Base-by-base conservation (phyloP, 1,284 basidiomycete genomes). In the Singerocomus inundabilis region DNA sequence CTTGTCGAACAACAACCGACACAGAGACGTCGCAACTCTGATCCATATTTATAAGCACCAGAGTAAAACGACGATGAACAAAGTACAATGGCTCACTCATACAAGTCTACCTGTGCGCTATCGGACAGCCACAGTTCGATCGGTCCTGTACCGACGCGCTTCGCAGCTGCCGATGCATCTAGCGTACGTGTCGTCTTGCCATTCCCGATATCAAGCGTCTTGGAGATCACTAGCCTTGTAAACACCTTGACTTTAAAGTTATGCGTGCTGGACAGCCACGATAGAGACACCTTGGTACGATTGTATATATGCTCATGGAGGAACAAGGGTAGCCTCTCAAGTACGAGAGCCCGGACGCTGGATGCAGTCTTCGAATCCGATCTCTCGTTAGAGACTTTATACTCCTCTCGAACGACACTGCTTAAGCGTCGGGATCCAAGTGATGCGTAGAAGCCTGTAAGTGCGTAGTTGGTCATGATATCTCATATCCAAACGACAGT, bases 241-340 rank as follows among this genome's bases (percentile, higher is more conserved):
- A 80, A 88, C 9, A 76, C 74, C 56, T 76, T 81, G 44, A 93
- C 88, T 46, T 86, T 73, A 57, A 88, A 96, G 64, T 90, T 89
- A 39, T 73, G 75, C 8, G 79, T 76, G 16, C 80, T 75, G 42
- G 81, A 84, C 35, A 98, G 72, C 88, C 88, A 93, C 15, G 81
- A 82, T 44, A 82, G 80, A 6, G 88, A 80, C 29, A 90, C 77
- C 26, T 81, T 79, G 1, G 87, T 84, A 30, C 79, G 77, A 3
- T 83, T 76, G 61, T 91, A 85, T 0, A 82, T 84, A 51, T 93
- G 88, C 60, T 97, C 94, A 47, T 97, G 89, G 8, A 98, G 74
- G 73, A 98, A 98, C 30, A 99, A 75, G 0, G 93, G 92, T 12
- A 97, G 75, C 25, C 96, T 78, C 69, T 98, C 91, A n/a, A 96